phyloP scores from a whole-genome alignment of 179 eudicot genomes.

The Corrigiola litoralis region DNA sequence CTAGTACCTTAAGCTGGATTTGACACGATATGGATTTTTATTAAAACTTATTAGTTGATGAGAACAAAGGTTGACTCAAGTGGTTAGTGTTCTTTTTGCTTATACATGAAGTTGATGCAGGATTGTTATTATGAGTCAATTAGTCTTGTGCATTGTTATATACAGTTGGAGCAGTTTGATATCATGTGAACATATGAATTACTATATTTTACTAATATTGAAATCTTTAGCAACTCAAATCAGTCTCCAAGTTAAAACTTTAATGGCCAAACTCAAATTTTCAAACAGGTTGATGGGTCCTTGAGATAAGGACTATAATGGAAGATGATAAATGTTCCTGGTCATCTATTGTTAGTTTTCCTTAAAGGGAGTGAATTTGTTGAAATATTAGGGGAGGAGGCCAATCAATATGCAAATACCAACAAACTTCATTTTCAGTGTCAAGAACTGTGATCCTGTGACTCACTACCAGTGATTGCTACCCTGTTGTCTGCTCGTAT shows the following conservation, averaged over 20 bases:
- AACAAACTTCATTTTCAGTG: slow-evolving; percentile 32
- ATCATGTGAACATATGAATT: too few species aligned
- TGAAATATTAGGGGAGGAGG: slow-evolving; percentile 13
- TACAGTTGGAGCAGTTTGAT: background rate
- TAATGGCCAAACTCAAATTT: background rate
- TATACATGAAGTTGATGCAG: background rate
- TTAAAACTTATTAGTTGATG: background rate
- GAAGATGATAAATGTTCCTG: background rate
- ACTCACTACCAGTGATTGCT: slow-evolving; percentile 20
- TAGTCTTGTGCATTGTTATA: background rate
- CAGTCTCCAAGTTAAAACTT: too few species aligned
- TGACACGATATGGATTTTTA: background rate
- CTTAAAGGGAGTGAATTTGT: background rate
- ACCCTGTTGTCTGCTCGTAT: slow-evolving; percentile 15
- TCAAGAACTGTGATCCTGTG: slow-evolving; percentile 19
- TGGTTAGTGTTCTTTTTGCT: too few species aligned
- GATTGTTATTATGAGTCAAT: background rate
- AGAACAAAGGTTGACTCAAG: too few species aligned
- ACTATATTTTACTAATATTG: too few species aligned
- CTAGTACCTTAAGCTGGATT: background rate
- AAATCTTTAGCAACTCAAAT: too few species aligned
- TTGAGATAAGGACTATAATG: slow-evolving; percentile 14
- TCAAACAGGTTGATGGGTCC: slow-evolving; percentile 7
- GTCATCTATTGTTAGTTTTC: background rate
- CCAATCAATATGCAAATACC: slow-evolving; percentile 27